Conservation (phyloP, 306 rosid genomes). For the Citrullus amarus region DNA sequence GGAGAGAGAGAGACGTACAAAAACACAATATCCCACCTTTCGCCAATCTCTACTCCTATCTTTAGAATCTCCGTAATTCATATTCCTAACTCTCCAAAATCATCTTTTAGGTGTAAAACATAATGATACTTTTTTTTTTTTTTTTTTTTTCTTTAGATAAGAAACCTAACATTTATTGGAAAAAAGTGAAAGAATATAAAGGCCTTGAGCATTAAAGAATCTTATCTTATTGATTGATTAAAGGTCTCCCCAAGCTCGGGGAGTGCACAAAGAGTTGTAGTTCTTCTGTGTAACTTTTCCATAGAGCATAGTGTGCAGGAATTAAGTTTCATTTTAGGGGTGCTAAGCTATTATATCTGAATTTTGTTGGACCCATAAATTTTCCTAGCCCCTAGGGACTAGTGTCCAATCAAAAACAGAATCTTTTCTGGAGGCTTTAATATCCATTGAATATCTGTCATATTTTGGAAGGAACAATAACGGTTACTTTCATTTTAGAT, state of each 20-base stretch:
- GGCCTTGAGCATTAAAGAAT: background rate
- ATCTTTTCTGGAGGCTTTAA: background rate
- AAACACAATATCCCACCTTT: too few relatives aligned
- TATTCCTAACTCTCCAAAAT: background rate
- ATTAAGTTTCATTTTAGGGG: background rate
- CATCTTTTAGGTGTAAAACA: background rate
- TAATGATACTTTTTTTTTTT: too few relatives aligned
- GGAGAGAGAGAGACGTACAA: too few relatives aligned
- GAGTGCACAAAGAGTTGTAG: background rate
- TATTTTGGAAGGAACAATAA: background rate
- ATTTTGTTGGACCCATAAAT: too few relatives aligned
- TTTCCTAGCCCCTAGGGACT: background rate
- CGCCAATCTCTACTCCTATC: background rate
- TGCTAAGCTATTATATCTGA: background rate
- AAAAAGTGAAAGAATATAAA: too few relatives aligned
- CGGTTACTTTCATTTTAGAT: too few relatives aligned
- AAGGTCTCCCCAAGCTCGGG: background rate
- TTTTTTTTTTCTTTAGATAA: background rate
- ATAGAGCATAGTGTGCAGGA: background rate
- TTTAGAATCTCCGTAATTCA: background rate
- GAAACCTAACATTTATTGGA: background rate
- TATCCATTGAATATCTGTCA: background rate
- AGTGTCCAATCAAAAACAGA: background rate
- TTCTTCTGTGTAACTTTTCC: background rate
- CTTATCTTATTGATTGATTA: background rate